A percentile compares a stretch with the other conserved stretches of the same genome.
phyloP scores from a whole-genome alignment of 345 rosid species.

The Durio zibethinus region DNA sequence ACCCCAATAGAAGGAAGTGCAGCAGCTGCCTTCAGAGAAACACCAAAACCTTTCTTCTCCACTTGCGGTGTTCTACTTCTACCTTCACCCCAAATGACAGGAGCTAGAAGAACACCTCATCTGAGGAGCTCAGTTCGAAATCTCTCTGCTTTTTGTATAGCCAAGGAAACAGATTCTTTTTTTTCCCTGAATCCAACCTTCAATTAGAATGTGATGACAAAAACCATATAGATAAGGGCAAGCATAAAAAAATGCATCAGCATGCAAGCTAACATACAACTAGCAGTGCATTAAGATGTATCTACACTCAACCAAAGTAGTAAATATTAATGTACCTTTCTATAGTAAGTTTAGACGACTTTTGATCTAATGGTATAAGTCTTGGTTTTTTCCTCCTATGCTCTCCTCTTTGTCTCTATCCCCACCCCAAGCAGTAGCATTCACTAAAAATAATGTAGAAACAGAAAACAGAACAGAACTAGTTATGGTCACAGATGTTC shows the following conservation, averaged over 20 bases:
- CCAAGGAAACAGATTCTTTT: slow-evolving; percentile 60
- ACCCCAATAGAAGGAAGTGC: slow-evolving; percentile 94
- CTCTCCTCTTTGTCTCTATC: neutral
- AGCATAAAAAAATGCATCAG: neutral
- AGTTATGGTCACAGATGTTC: neutral
- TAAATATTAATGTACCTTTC: neutral
- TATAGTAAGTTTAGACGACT: neutral
- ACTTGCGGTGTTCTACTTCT: slow-evolving; percentile 44
- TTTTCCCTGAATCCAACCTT: slow-evolving; percentile 55
- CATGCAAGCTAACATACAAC: neutral
- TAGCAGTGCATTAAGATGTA: neutral
- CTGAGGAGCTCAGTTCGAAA: slow-evolving; percentile 83
- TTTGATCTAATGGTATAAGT: neutral
- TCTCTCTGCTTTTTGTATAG: slow-evolving; percentile 77
- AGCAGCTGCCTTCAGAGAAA: slow-evolving; percentile 45
- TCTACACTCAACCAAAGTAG: neutral
- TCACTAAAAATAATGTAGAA: neutral
- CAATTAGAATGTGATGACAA: slow-evolving; percentile 6
- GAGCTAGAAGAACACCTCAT: slow-evolving; percentile 87
- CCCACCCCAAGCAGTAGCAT: neutral
- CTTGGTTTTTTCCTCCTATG: neutral
- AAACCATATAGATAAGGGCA: neutral
- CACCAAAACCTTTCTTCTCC: slow-evolving; percentile 88
- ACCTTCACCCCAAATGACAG: slow-evolving; percentile 78
- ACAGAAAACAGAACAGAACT: neutral